Percentiles rank a stretch among this genome's conserved stretches.
Evolutionary conservation across 306 rosid genomes (phyloP).

Genomic region (Psophocarpus tetragonolobus): DNA sequence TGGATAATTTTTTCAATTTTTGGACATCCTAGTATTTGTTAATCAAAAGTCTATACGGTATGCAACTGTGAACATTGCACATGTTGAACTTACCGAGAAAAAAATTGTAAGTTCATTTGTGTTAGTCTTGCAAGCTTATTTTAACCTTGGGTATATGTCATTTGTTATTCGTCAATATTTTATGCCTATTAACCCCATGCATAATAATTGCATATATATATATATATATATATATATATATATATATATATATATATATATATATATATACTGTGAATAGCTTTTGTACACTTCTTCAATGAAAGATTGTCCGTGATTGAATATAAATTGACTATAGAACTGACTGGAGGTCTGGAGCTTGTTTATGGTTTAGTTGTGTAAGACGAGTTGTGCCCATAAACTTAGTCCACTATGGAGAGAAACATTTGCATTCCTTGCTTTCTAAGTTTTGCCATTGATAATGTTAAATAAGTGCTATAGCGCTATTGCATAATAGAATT

Average conservation of each 20-base stretch:
- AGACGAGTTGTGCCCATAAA: slow-evolving; percentile 13
- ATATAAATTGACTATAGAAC: slow-evolving; percentile 8
- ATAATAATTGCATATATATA: not conserved
- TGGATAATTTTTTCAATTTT: not conserved
- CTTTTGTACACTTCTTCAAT: slow-evolving; percentile 18
- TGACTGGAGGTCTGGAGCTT: slow-evolving; percentile 8
- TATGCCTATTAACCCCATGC: not conserved
- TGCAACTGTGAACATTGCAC: not conserved
- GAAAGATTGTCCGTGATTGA: not conserved
- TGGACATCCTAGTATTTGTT: not conserved
- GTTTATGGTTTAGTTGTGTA: slow-evolving; percentile 13
- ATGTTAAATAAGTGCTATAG: not conserved
- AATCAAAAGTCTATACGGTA: not conserved
- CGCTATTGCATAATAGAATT: not conserved
- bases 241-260: not conserved
- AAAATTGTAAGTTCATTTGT: slow-evolving; percentile 17
- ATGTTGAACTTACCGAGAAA: slow-evolving; percentile 6
- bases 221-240: not conserved
- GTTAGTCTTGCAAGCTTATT: not conserved
- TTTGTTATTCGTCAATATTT: not conserved
- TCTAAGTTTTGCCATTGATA: not conserved
- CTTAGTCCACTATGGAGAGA: not conserved
- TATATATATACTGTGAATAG: not conserved
- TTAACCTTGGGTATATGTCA: slow-evolving; percentile 17
- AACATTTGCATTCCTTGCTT: not conserved